Evolutionary conservation across 495 filamentous ascomycete genomes (phyloP).

Genomic region (Terfezia boudieri): DNA sequence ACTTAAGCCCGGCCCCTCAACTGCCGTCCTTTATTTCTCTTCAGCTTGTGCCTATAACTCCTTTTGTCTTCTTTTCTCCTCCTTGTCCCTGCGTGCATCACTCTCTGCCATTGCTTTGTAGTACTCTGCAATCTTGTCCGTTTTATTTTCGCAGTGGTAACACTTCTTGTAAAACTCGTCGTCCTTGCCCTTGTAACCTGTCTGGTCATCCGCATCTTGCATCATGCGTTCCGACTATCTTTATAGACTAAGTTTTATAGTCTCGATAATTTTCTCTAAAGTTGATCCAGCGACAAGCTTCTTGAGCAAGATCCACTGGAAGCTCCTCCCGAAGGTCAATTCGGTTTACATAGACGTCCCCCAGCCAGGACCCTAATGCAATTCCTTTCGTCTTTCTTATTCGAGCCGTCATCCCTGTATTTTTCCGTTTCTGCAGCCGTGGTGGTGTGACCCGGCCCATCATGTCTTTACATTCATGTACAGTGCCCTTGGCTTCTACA

Average conservation of each 20-base stretch:
- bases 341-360: too few species aligned
- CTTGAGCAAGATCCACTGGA: slow-evolving; percentile 7
- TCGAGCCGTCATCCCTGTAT: too few species aligned
- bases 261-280: slow-evolving; percentile 11
- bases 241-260: slow-evolving; percentile 7
- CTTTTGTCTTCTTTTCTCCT: background rate
- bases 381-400: too few species aligned
- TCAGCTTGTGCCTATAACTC: background rate
- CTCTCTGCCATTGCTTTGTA: background rate
- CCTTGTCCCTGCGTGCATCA: background rate
- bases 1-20: too few species aligned
- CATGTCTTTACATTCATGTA: too few species aligned
- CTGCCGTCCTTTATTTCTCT: background rate
- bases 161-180: slow-evolving; percentile 5
- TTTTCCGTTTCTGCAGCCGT: too few species aligned
- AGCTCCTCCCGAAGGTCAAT: slow-evolving; percentile 6
- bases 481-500: background rate
- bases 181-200: slow-evolving; percentile 8
- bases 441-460: too few species aligned
- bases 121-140: background rate
- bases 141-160: slow-evolving; percentile 3
- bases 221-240: slow-evolving; percentile 3
- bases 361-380: too few species aligned
- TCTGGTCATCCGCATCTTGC: slow-evolving; percentile 7
- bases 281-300: slow-evolving; percentile 7